Evolutionary conservation across 345 rosid genomes (phyloP), one percentile per base, ranked within the genome.

Genomic region (Populus davidiana): DNA sequence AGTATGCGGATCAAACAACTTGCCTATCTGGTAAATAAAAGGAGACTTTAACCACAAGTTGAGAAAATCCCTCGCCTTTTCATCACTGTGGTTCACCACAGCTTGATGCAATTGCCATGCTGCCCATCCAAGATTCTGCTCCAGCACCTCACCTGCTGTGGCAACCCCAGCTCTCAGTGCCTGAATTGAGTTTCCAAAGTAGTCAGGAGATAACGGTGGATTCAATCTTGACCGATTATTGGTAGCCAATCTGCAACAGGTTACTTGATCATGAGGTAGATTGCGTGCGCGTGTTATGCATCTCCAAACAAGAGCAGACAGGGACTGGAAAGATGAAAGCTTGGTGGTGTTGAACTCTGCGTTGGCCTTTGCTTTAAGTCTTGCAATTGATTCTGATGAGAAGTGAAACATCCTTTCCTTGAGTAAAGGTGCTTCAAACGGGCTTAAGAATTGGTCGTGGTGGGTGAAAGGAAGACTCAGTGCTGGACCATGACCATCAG

Each of bases 321-420:
- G 41, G 1, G 94, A 81, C 63, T 92, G 97, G 44, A 89, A 92
- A 27, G 97, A 92, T 0, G 97, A 94, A 20, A 94, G 90, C 17
- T 87, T 80, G 43, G 20, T 80, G 38, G 91, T 89, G 31, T 81
- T 79, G 21, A 68, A 73, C 67, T 84, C 84, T 14, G 81, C 36
- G 70, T 94, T 94, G 8, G 89, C 87, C 75, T 79, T 84, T 25
- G 82, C 79, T 84, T 92, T 91, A 50, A 94, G 87, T 59, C 16
- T 67, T 0, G 81, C 87, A 0, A 92, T 75, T 36, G 95, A 82
- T 49, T 89, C 86, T 3, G 85, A 68, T 5, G 97, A 85, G 84
- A 94, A 88, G 61, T 83, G 88, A 71, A 92, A 94, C 8, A 88
- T 59, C 79, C 94, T 88, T 67, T 94, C 93, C 13, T 75, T 75